phyloP scores from a whole-genome alignment of 768 basidiomycete genomes.

The Cantharellus cinnabarinus region DNA sequence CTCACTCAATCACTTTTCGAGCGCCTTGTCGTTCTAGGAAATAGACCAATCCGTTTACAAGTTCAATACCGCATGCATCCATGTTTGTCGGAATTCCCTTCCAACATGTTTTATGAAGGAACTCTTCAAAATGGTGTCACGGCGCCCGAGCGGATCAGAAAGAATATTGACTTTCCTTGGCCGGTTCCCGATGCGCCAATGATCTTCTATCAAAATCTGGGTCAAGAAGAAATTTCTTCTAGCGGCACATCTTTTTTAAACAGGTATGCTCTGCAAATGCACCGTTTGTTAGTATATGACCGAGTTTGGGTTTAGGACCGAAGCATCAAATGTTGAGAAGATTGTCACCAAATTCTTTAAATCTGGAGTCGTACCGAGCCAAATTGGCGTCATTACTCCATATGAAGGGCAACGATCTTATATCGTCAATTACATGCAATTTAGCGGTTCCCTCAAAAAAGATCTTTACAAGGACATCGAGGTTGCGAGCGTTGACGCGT shows the following conservation, averaged over 20 bases:
- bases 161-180: slow-evolving; percentile 99
- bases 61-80: slow-evolving; percentile 99
- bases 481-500: slow-evolving; percentile 95
- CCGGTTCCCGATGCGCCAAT: slow-evolving; percentile 92
- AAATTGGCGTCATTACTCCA: slow-evolving; percentile 96
- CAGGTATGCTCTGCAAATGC: slow-evolving; percentile 21
- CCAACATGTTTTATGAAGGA: slow-evolving; percentile 99
- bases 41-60: slow-evolving; percentile 92
- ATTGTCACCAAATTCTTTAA: slow-evolving; percentile 99
- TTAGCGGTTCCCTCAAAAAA: slow-evolving; percentile 98
- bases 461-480: slow-evolving; percentile 99
- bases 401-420: slow-evolving; percentile 98
- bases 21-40: slow-evolving; percentile 83
- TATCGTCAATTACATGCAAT: slow-evolving; percentile 99
- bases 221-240: slow-evolving; percentile 96
- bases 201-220: slow-evolving; percentile 99
- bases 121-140: slow-evolving; percentile 98
- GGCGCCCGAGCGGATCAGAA: slow-evolving; percentile 87
- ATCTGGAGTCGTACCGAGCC: slow-evolving; percentile 82
- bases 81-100: slow-evolving; percentile 95
- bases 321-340: slow-evolving; percentile 98
- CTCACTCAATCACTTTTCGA: slow-evolving; percentile 97
- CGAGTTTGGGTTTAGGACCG: slow-evolving; percentile 40
- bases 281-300: slow-evolving; percentile 15
- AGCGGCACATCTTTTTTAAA: slow-evolving; percentile 98